Percentiles rank a stretch among this genome's conserved stretches.
Evolutionary conservation across 2,329 filamentous ascomycete species (phyloP).

Genomic region (Pseudogymnoascus sp.): DNA sequence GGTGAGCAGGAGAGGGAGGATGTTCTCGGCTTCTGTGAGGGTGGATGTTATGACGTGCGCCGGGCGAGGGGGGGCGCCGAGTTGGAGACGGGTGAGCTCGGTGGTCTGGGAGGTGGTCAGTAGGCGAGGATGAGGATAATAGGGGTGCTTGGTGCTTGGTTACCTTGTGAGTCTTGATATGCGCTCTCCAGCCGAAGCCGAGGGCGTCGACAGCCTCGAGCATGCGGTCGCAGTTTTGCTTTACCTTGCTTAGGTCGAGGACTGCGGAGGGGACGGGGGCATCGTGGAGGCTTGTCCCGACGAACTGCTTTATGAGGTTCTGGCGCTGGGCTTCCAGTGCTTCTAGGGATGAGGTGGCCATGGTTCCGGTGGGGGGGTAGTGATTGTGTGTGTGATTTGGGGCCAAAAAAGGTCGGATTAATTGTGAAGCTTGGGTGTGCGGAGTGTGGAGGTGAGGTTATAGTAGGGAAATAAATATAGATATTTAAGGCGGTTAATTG

Average conservation of each 20-base stretch:
- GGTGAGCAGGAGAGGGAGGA: slow-evolving; percentile 53
- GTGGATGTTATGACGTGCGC: slow-evolving; percentile 65
- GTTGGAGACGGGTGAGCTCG: slow-evolving; percentile 61
- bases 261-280: slow-evolving; percentile 61
- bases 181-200: slow-evolving; percentile 61
- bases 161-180: slow-evolving; percentile 81
- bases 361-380: slow-evolving; percentile 6
- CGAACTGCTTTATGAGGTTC: slow-evolving; percentile 37
- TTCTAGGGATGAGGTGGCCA: slow-evolving; percentile 22
- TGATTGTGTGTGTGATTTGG: not conserved
- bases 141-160: not conserved
- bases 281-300: slow-evolving; percentile 53
- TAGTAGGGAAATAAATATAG: not conserved
- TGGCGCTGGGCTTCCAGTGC: slow-evolving; percentile 29
- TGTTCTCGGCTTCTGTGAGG: slow-evolving; percentile 62
- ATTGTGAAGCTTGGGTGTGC: not conserved
- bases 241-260: slow-evolving; percentile 59
- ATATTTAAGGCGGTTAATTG: not conserved
- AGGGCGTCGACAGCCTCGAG: slow-evolving; percentile 53
- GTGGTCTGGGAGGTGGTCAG: slow-evolving; percentile 44
- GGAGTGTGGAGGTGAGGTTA: not conserved
- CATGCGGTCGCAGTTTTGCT: slow-evolving; percentile 65
- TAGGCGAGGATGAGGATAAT: not conserved
- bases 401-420: not conserved
- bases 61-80: slow-evolving; percentile 44